Evolutionary conservation across 139 green algal species (phyloP).

Genomic region (Tetraselmis chui): DNA sequence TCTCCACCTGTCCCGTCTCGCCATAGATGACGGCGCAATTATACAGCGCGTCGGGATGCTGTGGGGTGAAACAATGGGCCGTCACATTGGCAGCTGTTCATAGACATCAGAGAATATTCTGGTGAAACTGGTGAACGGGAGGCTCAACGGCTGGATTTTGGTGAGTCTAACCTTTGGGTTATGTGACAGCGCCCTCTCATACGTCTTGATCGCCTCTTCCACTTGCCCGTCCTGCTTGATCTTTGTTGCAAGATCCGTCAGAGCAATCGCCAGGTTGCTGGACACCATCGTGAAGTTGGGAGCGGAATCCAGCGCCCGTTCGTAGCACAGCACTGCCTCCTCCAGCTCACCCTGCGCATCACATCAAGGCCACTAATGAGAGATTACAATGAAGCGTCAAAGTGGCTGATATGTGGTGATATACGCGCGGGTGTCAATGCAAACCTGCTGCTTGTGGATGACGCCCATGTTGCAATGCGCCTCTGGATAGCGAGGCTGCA

Average conservation of each 20-base stretch:
- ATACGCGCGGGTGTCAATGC: too few relatives aligned
- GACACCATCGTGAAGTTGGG: slow-evolving; percentile 58
- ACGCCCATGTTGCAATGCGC: slow-evolving; percentile 92
- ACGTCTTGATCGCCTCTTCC: slow-evolving; percentile 39
- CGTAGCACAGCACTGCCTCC: slow-evolving; percentile 70
- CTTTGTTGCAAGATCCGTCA: slow-evolving; percentile 68
- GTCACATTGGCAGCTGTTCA: neutral
- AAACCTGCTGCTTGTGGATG: slow-evolving; percentile 48
- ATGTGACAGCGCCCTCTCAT: slow-evolving; percentile 59
- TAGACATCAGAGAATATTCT: slow-evolving; percentile 12
- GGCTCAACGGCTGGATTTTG: neutral
- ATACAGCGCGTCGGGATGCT: slow-evolving; percentile 83
- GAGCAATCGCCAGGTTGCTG: slow-evolving; percentile 78
- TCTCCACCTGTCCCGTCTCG: slow-evolving; percentile 56
- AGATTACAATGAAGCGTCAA: too few relatives aligned
- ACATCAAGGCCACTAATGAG: too few relatives aligned
- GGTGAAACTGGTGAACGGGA: neutral
- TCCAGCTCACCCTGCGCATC: slow-evolving; percentile 57
- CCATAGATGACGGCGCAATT: slow-evolving; percentile 83
- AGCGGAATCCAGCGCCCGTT: slow-evolving; percentile 54
- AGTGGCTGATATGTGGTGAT: too few relatives aligned
- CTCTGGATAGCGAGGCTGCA: slow-evolving; percentile 64
- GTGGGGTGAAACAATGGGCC: neutral
- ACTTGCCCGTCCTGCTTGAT: slow-evolving; percentile 44
- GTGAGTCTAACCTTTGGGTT: slow-evolving; percentile 26